These are phyloP conservation scores for Phalaenopsis hybrid DNA, from an alignment of 116 monocot species.

Conservation along the genomic window DNA sequence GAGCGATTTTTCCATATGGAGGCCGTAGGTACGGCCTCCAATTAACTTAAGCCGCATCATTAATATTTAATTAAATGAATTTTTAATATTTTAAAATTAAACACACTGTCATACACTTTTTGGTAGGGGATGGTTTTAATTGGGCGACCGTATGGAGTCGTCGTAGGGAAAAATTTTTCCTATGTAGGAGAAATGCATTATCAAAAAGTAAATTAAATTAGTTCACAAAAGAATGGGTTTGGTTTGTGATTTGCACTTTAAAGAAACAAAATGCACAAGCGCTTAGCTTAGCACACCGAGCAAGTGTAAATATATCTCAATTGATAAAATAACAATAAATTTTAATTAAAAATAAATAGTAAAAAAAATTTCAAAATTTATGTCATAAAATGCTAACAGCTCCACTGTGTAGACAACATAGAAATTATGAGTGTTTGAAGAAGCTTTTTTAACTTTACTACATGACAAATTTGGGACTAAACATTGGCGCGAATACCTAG, in stretches of 20 bases:
- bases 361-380: background rate
- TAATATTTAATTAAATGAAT: too few relatives aligned
- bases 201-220: background rate
- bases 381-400: background rate
- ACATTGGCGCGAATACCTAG: background rate
- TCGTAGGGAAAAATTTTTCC: too few relatives aligned
- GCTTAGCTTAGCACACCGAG: background rate
- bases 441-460: background rate
- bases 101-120: too few relatives aligned
- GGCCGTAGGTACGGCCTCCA: too few relatives aligned
- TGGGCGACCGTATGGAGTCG: too few relatives aligned
- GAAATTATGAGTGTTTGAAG: background rate
- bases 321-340: background rate
- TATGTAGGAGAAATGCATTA: background rate
- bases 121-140: too few relatives aligned
- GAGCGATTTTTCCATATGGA: too few relatives aligned
- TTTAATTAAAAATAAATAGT: background rate
- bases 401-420: background rate
- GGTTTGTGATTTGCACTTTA: background rate
- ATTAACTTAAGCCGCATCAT: too few relatives aligned
- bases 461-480: background rate
- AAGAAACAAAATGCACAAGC: background rate
- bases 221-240: background rate
- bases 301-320: background rate
- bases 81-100: too few relatives aligned